Evolutionary conservation across 2,329 filamentous ascomycete species (phyloP).

Genomic region (Cordyceps pruinosa): DNA sequence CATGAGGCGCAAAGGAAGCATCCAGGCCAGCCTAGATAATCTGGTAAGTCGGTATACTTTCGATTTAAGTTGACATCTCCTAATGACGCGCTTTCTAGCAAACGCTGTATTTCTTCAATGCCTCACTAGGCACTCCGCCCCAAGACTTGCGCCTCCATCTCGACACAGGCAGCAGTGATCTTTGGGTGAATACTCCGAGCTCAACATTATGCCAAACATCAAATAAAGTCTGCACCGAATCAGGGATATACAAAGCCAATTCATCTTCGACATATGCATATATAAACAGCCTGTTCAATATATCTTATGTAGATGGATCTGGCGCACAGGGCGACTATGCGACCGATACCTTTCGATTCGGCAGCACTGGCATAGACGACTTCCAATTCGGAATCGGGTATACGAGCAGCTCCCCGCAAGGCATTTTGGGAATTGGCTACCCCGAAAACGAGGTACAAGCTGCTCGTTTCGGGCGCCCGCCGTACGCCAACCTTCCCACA

Average conservation of each 20-base stretch:
- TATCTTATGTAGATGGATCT: conserved; percentile 78
- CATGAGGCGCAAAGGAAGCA: conserved; percentile 34
- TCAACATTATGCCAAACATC: conserved; percentile 52
- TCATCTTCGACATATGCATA: conserved; percentile 69
- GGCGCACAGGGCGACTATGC: conserved; percentile 74
- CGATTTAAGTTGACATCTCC: not conserved
- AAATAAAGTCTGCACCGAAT: conserved; percentile 46
- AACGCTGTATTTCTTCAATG: conserved; percentile 60
- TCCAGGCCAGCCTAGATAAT: conserved; percentile 47
- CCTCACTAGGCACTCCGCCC: conserved; percentile 54
- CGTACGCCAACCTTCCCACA: conserved; percentile 64
- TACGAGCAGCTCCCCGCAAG: conserved; percentile 51
- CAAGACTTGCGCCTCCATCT: conserved; percentile 52
- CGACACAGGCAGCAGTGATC: conserved; percentile 63
- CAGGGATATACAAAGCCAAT: conserved; percentile 64
- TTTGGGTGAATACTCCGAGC: conserved; percentile 61
- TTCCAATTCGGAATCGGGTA: conserved; percentile 74
- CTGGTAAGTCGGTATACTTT: conserved; percentile 33
- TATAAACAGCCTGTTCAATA: conserved; percentile 73
- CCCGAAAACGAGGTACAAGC: conserved; percentile 69
- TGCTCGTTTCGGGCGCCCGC: conserved; percentile 41
- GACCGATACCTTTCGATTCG: conserved; percentile 62
- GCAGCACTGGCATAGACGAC: conserved; percentile 41
- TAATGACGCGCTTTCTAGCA: conserved; percentile 29
- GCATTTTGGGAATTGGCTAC: conserved; percentile 84